Evolutionary conservation across 768 basidiomycete genomes (phyloP).

Genomic region (Thelephora ganbajun): DNA sequence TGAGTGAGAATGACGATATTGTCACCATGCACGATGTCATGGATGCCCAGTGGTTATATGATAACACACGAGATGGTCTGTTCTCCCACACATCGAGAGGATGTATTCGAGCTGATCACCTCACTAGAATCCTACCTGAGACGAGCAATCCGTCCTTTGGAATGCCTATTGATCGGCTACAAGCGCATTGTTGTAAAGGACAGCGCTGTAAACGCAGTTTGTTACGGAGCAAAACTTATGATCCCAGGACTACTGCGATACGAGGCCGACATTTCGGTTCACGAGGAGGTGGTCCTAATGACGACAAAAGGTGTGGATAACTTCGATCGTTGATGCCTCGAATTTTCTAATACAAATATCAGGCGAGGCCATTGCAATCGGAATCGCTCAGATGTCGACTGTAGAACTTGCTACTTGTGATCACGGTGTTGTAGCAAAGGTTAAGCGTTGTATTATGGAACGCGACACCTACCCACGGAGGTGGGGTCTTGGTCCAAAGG

Average conservation of each 20-base stretch:
- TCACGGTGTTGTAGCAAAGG: constrained; percentile 97
- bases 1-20: constrained; percentile 96
- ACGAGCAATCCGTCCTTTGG: constrained; percentile 86
- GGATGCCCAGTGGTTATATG: constrained; percentile 97
- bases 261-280: constrained; percentile 84
- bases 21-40: constrained; percentile 99
- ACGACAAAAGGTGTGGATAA: constrained; percentile 73
- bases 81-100: constrained; percentile 3
- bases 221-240: constrained; percentile 99
- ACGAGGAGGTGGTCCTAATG: constrained; percentile 97
- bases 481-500: constrained; percentile 98
- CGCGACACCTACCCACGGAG: constrained; percentile 95
- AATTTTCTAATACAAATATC: not conserved
- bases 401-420: constrained; percentile 97
- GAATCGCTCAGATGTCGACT: constrained; percentile 95
- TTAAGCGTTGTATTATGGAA: constrained; percentile 99
- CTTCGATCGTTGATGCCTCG: constrained; percentile 3
- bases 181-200: constrained; percentile 99
- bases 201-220: constrained; percentile 96
- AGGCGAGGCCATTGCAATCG: constrained; percentile 91
- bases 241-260: constrained; percentile 96
- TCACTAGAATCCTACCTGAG: constrained; percentile 84
- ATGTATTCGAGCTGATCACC: not conserved
- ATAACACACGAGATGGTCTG: constrained; percentile 91
- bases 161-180: constrained; percentile 88